Base-by-base conservation (phyloP, 257 asterid genomes). In the Knoxia roxburghii region DNA sequence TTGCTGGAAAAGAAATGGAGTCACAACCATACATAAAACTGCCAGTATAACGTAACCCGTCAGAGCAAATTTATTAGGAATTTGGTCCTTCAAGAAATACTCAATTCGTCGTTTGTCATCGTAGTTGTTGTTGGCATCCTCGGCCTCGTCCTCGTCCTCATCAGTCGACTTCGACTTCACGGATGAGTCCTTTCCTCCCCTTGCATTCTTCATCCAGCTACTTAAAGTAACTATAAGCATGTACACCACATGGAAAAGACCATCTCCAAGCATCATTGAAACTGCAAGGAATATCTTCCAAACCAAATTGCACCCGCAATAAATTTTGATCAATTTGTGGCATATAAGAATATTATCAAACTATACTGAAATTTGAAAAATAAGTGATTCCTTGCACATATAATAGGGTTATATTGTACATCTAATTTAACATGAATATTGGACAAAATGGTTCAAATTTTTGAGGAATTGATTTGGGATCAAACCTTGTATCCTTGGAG, bases 201-300 rank as follows among this genome's bases (percentile, higher is more conserved):
- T 37, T 3, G 54, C 23, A 5, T 14, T 68, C 7, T 67, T 74
- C 27, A 26, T 2, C 62, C 80, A 78, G 49, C 78, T 84, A 29
- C 7, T n/a, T 0, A 35, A 0, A 0, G 86, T 76, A n/a, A 81
- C 65, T 6, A 74, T 30, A 1, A 75, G 32, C 94, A 87, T 90
- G 76, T 70, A 77, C 37, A 77, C 70, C 7, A 84, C 88, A 64
- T 87, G 97, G 58, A 66, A 90, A 5, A 90, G 69, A 26, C 97
- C 97, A 30, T 90, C 97, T 1, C 97, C 97, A 29, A 90, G 88
- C 80, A 90, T 90, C 75, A 79, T 77, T 8, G 97, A 79, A 46
- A 90, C 81, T 18, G 95, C 90, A 32, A 89, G 84, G 64, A 89
- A 89, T 20, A 89, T 83, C 88, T 86, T 33, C 29, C 43, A 33